phyloP scores from a whole-genome alignment of 345 rosid species.

The Salix brachista region DNA sequence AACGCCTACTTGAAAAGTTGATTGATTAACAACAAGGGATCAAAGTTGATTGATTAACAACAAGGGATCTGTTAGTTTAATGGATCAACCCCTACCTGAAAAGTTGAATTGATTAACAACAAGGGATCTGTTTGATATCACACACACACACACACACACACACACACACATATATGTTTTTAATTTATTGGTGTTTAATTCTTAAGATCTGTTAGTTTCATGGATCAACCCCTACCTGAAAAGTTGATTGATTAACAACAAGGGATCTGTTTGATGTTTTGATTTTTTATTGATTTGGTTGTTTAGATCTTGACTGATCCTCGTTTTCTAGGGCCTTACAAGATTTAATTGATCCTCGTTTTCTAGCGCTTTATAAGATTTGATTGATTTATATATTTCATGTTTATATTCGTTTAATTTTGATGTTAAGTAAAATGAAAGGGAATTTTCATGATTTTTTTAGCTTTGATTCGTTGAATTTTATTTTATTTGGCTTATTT shows the following conservation, averaged over 20 bases:
- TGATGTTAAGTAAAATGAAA: background rate
- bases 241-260: background rate
- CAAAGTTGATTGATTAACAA: background rate
- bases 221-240: background rate
- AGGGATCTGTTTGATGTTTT: background rate
- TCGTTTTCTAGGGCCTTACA: background rate
- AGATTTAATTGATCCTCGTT: background rate
- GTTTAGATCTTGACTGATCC: background rate
- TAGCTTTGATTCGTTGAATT: too few relatives aligned
- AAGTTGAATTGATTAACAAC: too few relatives aligned
- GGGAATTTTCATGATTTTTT: too few relatives aligned
- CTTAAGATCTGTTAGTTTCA: background rate
- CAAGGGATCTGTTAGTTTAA: too few relatives aligned
- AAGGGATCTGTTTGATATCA: too few relatives aligned
- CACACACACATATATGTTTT: too few relatives aligned
- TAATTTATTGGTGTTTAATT: background rate
- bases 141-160: too few relatives aligned
- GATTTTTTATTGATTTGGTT: background rate
- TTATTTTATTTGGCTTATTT: too few relatives aligned
- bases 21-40: background rate
- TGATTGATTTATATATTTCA: background rate
- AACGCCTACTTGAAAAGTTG: too few relatives aligned
- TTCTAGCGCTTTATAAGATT: background rate
- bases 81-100: too few relatives aligned
- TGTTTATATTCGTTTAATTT: background rate